Conservation (phyloP, 176 grass and related monocot species). For the Oropetium thomaeum region DNA sequence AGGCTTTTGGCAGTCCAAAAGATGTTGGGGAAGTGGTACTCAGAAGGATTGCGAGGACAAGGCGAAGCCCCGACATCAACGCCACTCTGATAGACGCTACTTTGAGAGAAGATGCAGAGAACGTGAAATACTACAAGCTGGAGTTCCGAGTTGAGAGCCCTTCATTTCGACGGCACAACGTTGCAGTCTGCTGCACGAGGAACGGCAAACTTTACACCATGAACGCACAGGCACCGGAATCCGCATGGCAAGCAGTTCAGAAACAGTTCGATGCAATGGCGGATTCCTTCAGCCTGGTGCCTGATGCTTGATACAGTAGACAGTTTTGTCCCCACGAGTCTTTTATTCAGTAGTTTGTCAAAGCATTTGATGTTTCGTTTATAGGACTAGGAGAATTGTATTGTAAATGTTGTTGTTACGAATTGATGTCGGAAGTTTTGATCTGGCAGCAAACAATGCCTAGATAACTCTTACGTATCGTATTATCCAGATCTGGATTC, state of each 20-base stretch:
- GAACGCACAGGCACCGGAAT: conserved; percentile 84
- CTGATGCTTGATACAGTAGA: conserved; percentile 23
- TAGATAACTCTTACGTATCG: too few species aligned
- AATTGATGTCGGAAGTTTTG: neutral
- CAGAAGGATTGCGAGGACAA: conserved; percentile 76
- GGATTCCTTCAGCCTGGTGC: conserved; percentile 71
- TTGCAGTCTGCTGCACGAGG: conserved; percentile 70
- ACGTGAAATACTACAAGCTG: conserved; percentile 84
- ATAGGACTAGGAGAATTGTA: conserved; percentile 14
- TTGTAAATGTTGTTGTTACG: neutral
- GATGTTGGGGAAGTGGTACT: conserved; percentile 85
- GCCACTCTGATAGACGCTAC: conserved; percentile 63
- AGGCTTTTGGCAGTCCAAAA: conserved; percentile 69
- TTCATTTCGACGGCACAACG: conserved; percentile 67
- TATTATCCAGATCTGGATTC: too few species aligned
- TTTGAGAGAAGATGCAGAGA: conserved; percentile 51
- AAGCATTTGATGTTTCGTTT: neutral
- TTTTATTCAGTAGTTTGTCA: conserved; percentile 5
- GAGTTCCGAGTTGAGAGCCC: conserved; percentile 74
- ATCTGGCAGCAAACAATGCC: neutral
- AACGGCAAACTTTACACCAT: conserved; percentile 80
- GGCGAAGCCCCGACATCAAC: conserved; percentile 51
- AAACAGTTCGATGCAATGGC: conserved; percentile 69
- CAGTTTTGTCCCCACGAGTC: conserved; percentile 26
- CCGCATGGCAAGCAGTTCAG: conserved; percentile 46